Evolutionary conservation across 305 asterid genomes (phyloP).

Genomic region (Ilex paraguariensis): DNA sequence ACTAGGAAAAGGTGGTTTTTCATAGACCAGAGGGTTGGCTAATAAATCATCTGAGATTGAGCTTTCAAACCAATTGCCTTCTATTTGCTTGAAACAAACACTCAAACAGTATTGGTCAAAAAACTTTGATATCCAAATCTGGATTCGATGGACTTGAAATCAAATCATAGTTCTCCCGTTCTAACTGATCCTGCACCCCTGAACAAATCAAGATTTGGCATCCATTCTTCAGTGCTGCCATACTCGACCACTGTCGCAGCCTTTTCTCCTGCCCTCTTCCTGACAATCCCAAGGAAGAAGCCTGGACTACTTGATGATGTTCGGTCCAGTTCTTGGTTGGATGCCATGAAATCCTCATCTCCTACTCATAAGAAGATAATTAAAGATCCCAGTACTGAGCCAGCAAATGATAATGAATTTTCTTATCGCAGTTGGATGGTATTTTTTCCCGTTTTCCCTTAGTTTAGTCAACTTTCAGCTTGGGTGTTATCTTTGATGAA

Average conservation of each 20-base stretch:
- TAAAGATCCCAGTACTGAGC: slow-evolving; percentile 40
- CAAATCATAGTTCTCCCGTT: slow-evolving; percentile 67
- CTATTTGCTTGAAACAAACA: background rate
- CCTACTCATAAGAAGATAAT: slow-evolving; percentile 66
- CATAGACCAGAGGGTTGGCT: slow-evolving; percentile 42
- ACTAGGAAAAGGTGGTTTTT: slow-evolving; percentile 42
- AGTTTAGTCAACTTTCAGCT: background rate
- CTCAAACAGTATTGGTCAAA: slow-evolving; percentile 11
- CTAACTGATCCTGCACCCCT: slow-evolving; percentile 66
- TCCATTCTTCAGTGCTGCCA: slow-evolving; percentile 61
- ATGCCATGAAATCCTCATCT: slow-evolving; percentile 90
- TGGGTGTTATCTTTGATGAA: background rate
- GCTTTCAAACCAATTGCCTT: slow-evolving; percentile 5
- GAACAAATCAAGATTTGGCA: slow-evolving; percentile 55
- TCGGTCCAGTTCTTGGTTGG: slow-evolving; percentile 51
- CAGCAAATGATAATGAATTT: slow-evolving; percentile 42
- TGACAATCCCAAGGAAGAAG: slow-evolving; percentile 68
- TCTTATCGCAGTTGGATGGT: slow-evolving; percentile 78
- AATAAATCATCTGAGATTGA: slow-evolving; percentile 2
- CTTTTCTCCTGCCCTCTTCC: slow-evolving; percentile 58
- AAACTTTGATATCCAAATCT: slow-evolving; percentile 8
- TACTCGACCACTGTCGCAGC: slow-evolving; percentile 50
- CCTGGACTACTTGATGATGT: slow-evolving; percentile 78
- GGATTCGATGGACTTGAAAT: slow-evolving; percentile 60
- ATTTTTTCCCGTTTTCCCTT: slow-evolving; percentile 8